Conservation (phyloP, 768 basidiomycete species). For the Mycena latifolia region DNA sequence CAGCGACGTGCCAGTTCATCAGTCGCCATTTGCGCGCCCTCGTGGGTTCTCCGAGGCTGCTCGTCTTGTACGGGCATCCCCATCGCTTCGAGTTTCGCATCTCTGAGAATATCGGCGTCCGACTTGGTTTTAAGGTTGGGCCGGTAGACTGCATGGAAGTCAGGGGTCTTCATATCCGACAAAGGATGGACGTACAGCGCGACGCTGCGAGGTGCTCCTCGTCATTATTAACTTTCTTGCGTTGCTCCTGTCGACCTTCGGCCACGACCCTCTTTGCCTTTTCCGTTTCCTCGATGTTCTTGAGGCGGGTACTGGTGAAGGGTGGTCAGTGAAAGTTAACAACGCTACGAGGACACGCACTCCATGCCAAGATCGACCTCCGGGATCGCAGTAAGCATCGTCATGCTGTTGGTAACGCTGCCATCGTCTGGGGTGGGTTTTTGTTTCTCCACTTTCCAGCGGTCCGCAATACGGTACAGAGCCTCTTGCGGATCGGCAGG, state of each 20-base stretch:
- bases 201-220: slow-evolving; percentile 89
- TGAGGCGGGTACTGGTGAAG: slow-evolving; percentile 78
- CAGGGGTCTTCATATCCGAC: neutral
- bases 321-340: slow-evolving; percentile 10
- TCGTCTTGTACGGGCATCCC: slow-evolving; percentile 74
- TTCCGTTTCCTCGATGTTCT: slow-evolving; percentile 98
- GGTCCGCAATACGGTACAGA: slow-evolving; percentile 78
- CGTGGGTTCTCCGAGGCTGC: slow-evolving; percentile 58
- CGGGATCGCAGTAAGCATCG: slow-evolving; percentile 98
- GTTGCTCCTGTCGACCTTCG: slow-evolving; percentile 72
- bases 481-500: slow-evolving; percentile 82
- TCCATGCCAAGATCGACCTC: slow-evolving; percentile 99
- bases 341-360: slow-evolving; percentile 62
- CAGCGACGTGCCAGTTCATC: slow-evolving; percentile 82
- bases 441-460: slow-evolving; percentile 70
- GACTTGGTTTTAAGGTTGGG: slow-evolving; percentile 87
- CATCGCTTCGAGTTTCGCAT: slow-evolving; percentile 90
- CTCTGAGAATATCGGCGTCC: slow-evolving; percentile 88
- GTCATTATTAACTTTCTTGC: slow-evolving; percentile 66
- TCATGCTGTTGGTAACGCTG: slow-evolving; percentile 91
- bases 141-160: slow-evolving; percentile 75
- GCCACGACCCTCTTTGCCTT: slow-evolving; percentile 92
- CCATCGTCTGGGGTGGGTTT: slow-evolving; percentile 84
- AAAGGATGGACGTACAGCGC: slow-evolving; percentile 72
- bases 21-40: slow-evolving; percentile 85